Base-by-base conservation (phyloP, 1,139 yeast species). In the Scheffersomyces lignicola region DNA sequence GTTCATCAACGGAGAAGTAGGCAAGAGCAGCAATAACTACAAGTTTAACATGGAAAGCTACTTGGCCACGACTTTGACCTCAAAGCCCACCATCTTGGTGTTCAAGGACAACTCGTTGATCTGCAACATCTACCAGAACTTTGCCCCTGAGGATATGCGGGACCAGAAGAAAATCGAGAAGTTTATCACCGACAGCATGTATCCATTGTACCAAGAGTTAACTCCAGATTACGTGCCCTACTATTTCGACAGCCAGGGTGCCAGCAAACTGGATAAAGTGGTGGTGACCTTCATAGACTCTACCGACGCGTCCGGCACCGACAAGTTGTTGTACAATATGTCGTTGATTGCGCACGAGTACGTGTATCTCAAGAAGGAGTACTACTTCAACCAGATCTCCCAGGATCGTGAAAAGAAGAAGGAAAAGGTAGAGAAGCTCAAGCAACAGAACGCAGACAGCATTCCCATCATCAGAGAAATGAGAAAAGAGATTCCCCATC, bases 141-240 rank as follows among this genome's bases (percentile, higher is more conserved):
- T 76, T 56, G 79, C 81, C 0, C 76, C 86, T 2, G 78, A 77
- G 37, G 86, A 83, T 47, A 68, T 76, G 43, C 68, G 90, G 44
- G 69, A 75, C 42, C 56, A 58, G 20, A 63, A 61, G 12, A 59
- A 62, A 31, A 62, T 84, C n/a, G 51, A 67, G 43, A 49, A 66
- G 9, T 83, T 82, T 59, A 59, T 83, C 17, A 49, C 57, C 18
- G 57, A 60, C 33, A 68, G 73, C 43, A 63, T 72, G 30, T 58
- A 61, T 37, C 87, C 88, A 7, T 54, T 73, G 13, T 58, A 76
- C 34, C 73, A 67, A 36, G 81, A 78, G 44, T 55, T 82, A 34
- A 72, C 76, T 0, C 65, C 73, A 0, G 51, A 54, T 6, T 60
- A 64, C 27, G 50, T 67, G 20, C 50, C 61, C 2, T 38, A 47